A percentile compares a stretch with the other conserved stretches of the same genome.
phyloP scores from a whole-genome alignment of 345 rosid species.

The Pistacia integerrima region DNA sequence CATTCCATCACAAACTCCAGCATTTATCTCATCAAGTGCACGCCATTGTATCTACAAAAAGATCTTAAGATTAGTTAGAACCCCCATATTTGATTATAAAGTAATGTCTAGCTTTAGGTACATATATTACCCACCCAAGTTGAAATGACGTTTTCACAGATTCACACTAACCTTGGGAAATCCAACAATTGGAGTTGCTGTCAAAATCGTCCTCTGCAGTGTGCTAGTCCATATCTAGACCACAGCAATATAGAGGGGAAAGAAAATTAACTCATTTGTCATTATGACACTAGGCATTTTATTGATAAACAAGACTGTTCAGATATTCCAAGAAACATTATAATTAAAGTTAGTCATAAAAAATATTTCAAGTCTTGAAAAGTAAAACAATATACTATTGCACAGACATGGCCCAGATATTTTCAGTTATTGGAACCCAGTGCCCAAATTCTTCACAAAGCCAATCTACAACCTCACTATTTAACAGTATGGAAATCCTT shows the following conservation, averaged over 20 bases:
- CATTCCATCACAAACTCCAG: constrained; percentile 99
- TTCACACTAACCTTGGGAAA: constrained; percentile 81
- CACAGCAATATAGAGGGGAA: not conserved
- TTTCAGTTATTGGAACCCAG: constrained; percentile 3
- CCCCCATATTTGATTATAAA: not conserved
- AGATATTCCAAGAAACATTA: not conserved
- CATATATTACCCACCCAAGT: not conserved
- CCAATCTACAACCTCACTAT: not conserved
- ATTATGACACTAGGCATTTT: constrained; percentile 1
- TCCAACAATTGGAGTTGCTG: constrained; percentile 86
- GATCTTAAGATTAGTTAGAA: not conserved
- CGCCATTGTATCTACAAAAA: constrained; percentile 96
- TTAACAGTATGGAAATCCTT: not conserved
- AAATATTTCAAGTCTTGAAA: not conserved
- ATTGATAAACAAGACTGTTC: not conserved
- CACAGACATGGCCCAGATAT: not conserved
- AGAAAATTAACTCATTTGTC: constrained; percentile 3
- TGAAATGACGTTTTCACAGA: constrained; percentile 6
- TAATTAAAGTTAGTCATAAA: not conserved
- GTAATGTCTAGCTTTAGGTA: not conserved
- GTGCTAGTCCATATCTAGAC: constrained; percentile 98
- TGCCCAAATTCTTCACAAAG: not conserved
- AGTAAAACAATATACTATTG: not conserved
- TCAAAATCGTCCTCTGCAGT: constrained; percentile 84
- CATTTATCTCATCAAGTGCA: constrained; percentile 96